Evolutionary conservation across 2,329 filamentous ascomycete species (phyloP).

Genomic region (Fusarium algeriense): DNA sequence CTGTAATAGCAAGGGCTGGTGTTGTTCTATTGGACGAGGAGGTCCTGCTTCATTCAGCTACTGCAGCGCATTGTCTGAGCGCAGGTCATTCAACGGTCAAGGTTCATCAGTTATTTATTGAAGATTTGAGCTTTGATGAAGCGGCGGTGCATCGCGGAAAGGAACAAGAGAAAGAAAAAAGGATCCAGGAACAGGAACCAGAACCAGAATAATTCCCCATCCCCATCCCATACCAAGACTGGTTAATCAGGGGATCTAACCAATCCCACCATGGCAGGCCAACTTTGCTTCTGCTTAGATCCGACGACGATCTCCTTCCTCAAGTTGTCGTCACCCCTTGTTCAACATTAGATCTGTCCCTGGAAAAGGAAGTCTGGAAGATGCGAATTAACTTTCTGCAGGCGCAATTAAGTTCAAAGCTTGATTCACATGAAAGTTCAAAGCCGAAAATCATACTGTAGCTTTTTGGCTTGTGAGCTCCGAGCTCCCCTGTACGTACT

Average conservation of each 20-base stretch:
- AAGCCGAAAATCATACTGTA: background rate
- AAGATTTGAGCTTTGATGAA: conserved; percentile 7
- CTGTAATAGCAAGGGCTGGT: conserved; percentile 22
- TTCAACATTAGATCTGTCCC: conserved; percentile 4
- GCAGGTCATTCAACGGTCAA: conserved; percentile 4
- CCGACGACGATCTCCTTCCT: conserved; percentile 34
- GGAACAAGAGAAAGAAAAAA: background rate
- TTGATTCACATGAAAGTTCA: background rate
- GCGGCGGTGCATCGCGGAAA: background rate
- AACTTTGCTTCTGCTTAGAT: conserved; percentile 31
- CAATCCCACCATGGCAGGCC: conserved; percentile 15
- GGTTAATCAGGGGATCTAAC: conserved; percentile 17
- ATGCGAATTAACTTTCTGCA: conserved; percentile 6
- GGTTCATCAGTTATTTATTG: background rate
- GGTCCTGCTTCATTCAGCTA: conserved; percentile 13
- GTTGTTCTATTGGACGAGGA: conserved; percentile 27
- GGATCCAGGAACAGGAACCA: conserved; percentile 8
- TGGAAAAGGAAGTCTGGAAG: conserved; percentile 12
- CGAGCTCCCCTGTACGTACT: conserved; percentile 10
- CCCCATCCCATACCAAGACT: background rate
- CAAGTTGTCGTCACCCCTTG: conserved; percentile 11
- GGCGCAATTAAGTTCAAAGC: conserved; percentile 1
- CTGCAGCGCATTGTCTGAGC: conserved; percentile 30
- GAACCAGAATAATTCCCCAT: background rate
- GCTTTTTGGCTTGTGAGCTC: background rate